Percentiles rank a stretch among this genome's conserved stretches.
Evolutionary conservation across 768 basidiomycete genomes (phyloP).

Genomic region (Tulasnella sp.): DNA sequence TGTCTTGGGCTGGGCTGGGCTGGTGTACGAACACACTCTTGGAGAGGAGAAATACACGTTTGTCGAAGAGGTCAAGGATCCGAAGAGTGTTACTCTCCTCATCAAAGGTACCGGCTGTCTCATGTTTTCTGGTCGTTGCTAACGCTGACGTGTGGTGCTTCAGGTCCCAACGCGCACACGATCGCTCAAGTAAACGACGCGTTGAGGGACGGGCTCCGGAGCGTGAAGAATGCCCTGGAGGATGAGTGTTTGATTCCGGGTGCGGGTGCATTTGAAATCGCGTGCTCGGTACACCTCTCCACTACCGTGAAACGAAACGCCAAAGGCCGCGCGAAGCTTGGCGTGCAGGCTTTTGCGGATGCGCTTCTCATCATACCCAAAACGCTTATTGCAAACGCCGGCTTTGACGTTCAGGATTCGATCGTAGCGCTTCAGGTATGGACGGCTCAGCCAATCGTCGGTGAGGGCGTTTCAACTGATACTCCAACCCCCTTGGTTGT

Average conservation of each 20-base stretch:
- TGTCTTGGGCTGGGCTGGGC: slow-evolving; percentile 90
- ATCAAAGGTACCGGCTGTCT: slow-evolving; percentile 53
- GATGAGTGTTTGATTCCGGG: slow-evolving; percentile 82
- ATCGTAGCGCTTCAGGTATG: slow-evolving; percentile 80
- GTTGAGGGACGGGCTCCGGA: slow-evolving; percentile 89
- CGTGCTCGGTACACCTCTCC: slow-evolving; percentile 74
- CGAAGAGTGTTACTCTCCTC: slow-evolving; percentile 88
- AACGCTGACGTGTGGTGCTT: not conserved
- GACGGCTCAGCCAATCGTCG: slow-evolving; percentile 13
- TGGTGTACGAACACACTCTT: slow-evolving; percentile 97
- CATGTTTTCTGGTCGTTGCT: not conserved
- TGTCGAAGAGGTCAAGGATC: slow-evolving; percentile 89
- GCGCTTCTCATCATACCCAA: slow-evolving; percentile 91
- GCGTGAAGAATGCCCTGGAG: slow-evolving; percentile 94
- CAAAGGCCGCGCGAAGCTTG: slow-evolving; percentile 93
- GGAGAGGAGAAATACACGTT: slow-evolving; percentile 99
- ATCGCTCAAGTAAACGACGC: slow-evolving; percentile 96
- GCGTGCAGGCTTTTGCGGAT: slow-evolving; percentile 94
- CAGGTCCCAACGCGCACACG: slow-evolving; percentile 85
- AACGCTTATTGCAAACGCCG: slow-evolving; percentile 90
- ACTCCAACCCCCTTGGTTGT: slow-evolving; percentile 6
- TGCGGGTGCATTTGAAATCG: slow-evolving; percentile 95
- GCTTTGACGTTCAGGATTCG: slow-evolving; percentile 92
- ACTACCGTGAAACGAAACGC: slow-evolving; percentile 69
- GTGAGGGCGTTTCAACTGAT: slow-evolving; percentile 13